Percentiles rank a stretch among this genome's conserved stretches.
These are phyloP conservation scores for Purshia tridentata DNA, from an alignment of 306 rosid species.

Conservation along the genomic window DNA sequence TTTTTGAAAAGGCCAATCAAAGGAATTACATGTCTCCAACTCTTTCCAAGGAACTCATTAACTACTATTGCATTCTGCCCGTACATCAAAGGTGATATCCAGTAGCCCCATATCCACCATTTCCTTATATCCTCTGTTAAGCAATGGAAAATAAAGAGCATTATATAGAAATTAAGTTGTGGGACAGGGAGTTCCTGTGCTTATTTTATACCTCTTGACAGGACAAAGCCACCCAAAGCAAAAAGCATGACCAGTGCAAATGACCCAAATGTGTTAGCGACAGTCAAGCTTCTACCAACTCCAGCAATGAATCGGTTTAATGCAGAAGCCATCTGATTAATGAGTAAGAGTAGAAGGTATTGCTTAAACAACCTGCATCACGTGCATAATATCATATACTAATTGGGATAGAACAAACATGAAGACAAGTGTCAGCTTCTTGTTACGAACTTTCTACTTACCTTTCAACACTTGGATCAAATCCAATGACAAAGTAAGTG, in stretches of 20 bases:
- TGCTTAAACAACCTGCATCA: constrained; percentile 50
- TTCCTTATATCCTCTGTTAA: constrained; percentile 20
- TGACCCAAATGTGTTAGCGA: constrained; percentile 39
- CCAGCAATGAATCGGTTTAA: constrained; percentile 45
- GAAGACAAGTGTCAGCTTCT: neutral
- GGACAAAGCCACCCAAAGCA: constrained; percentile 43
- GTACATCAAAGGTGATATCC: constrained; percentile 28
- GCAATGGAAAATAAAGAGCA: neutral
- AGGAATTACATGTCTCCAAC: constrained; percentile 23
- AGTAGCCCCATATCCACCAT: constrained; percentile 35
- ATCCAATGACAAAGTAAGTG: constrained; percentile 67
- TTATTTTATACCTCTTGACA: constrained; percentile 46
- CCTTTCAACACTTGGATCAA: constrained; percentile 57
- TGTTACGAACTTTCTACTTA: neutral
- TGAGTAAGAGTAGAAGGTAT: constrained; percentile 36
- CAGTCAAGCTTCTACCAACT: constrained; percentile 45
- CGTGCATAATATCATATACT: neutral
- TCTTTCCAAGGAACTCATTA: constrained; percentile 27
- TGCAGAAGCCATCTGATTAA: constrained; percentile 49
- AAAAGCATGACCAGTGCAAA: constrained; percentile 33
- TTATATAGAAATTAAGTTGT: neutral
- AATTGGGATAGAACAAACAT: neutral
- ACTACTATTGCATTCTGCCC: constrained; percentile 30
- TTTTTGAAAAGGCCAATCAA: neutral
- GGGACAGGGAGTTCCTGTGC: neutral